Percentiles rank a stretch among this genome's conserved stretches.
These are phyloP conservation scores for Amphichorda felina DNA, from an alignment of 2,329 filamentous ascomycete genomes.

Conservation along the genomic window DNA sequence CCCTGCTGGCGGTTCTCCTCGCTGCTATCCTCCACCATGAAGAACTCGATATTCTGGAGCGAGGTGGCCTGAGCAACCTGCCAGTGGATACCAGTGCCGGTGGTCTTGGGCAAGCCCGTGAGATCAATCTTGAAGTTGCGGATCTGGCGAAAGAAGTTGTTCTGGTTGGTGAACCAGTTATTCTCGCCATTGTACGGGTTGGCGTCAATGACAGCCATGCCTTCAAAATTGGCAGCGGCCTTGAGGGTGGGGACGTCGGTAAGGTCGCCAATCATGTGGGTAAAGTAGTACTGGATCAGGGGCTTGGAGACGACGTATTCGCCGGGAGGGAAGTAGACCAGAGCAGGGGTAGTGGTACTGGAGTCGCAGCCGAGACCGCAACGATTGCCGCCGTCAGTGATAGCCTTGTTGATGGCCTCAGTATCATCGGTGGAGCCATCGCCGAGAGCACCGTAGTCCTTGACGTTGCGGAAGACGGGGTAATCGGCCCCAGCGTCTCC, in stretches of 20 bases:
- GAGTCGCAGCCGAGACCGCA: conserved; percentile 78
- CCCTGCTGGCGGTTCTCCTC: conserved; percentile 59
- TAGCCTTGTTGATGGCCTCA: conserved; percentile 73
- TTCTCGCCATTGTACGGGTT: conserved; percentile 62
- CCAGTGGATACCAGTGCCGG: conserved; percentile 69
- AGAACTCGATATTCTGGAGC: conserved; percentile 70
- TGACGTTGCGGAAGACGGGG: conserved; percentile 67
- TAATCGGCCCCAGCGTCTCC: conserved; percentile 34
- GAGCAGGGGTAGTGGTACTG: conserved; percentile 67
- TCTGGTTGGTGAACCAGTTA: conserved; percentile 73
- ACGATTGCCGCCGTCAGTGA: conserved; percentile 65
- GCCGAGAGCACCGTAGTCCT: conserved; percentile 62
- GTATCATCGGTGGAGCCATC: conserved; percentile 70
- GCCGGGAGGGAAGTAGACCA: conserved; percentile 86
- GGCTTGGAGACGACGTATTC: conserved; percentile 74
- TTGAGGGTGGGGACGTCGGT: conserved; percentile 62
- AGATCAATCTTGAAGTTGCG: conserved; percentile 75
- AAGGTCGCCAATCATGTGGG: conserved; percentile 80
- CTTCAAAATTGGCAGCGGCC: conserved; percentile 57
- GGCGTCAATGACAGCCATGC: conserved; percentile 81
- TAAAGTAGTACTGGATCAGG: conserved; percentile 83
- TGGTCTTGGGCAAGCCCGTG: conserved; percentile 46
- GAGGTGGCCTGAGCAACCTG: conserved; percentile 76
- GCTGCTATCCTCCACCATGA: conserved; percentile 59
- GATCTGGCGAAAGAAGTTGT: conserved; percentile 75